Percentiles rank a stretch among this genome's conserved stretches.
Conservation (phyloP, 2,329 filamentous ascomycete species). For the Juglanconis sp. region DNA sequence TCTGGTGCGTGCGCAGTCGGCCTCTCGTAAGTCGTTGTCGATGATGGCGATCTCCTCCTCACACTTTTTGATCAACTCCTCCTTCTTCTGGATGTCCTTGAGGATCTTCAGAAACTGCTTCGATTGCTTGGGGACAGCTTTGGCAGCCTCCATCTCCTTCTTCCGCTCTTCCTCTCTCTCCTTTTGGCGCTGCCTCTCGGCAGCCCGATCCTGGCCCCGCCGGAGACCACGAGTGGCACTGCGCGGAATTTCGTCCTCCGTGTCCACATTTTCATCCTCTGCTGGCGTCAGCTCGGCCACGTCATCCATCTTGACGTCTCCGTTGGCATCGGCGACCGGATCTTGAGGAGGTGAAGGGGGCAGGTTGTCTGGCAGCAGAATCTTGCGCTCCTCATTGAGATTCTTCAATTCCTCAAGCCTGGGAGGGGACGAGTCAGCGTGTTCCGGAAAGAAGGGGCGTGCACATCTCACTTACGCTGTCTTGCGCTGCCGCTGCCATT, state of each 20-base stretch:
- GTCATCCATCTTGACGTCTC: slow-evolving; percentile 60
- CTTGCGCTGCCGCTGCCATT: slow-evolving; percentile 77
- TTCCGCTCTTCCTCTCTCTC: slow-evolving; percentile 66
- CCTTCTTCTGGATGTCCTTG: slow-evolving; percentile 85
- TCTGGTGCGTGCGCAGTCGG: slow-evolving; percentile 85
- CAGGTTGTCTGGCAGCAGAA: slow-evolving; percentile 71
- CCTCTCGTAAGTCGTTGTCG: slow-evolving; percentile 90
- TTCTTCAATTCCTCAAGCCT: slow-evolving; percentile 69
- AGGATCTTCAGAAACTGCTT: slow-evolving; percentile 86
- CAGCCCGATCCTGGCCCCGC: slow-evolving; percentile 63
- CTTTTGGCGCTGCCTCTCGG: slow-evolving; percentile 74
- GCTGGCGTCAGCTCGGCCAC: slow-evolving; percentile 60
- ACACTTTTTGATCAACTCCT: slow-evolving; percentile 73
- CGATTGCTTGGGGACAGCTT: slow-evolving; percentile 72
- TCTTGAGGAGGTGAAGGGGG: slow-evolving; percentile 59
- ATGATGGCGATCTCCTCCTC: slow-evolving; percentile 82
- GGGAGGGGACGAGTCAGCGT: slow-evolving; percentile 27
- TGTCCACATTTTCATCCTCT: slow-evolving; percentile 63
- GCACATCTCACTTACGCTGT: slow-evolving; percentile 51
- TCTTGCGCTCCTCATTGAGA: slow-evolving; percentile 71
- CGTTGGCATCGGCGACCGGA: slow-evolving; percentile 41
- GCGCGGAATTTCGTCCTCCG: slow-evolving; percentile 63
- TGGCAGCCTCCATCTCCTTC: slow-evolving; percentile 60
- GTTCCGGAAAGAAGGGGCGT: background rate
- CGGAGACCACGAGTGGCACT: slow-evolving; percentile 50